Base-by-base conservation (phyloP, 2,329 filamentous ascomycete genomes). In the Aspergillus persii region DNA sequence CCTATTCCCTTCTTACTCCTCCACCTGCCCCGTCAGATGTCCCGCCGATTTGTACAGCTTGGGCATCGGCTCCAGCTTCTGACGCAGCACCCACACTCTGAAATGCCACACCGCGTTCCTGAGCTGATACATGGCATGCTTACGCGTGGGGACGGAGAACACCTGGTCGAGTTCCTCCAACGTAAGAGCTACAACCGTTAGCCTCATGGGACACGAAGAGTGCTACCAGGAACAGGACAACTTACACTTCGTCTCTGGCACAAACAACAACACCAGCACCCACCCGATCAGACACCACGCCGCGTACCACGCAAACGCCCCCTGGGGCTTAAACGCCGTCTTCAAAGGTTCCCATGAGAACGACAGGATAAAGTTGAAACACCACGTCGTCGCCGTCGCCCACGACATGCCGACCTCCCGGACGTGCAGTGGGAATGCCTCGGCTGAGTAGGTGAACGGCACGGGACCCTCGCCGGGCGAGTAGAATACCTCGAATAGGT, bases 371-470 rank as follows among this genome's bases (percentile, higher is more conserved):
- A 81, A 81, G 67, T 85, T 85, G 72, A 84, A 85, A 63, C 80
- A 81, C 82, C 82, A 84, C 33, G 78, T 81, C 31, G 80, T 83
- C 0, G 83, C 81, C 0, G 82, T 84, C 0, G 79, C 83, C 60
- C 77, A 80, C 3, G 83, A 83, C 86, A 88, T 88, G 41, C 85
- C 85, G 8, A 86, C 77, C n/a, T 85, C 80, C 9, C 85, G 82
- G 36, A 87, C 81, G 59, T 86, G 83, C 8, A 86, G 72, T 8
- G 85, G 85, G 66, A 87, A 88, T 1, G 84, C 84, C 70, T 88
- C 86, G 4, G 86, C 85, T 0, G 84, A 86, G 69, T 88, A 88
- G 0, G 84, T 86, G 64, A 88, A 88, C 1, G 86, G 85, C 0
- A 87, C 85, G 0, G 83, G 83, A 0, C 86, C 86, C 70, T 85